Evolutionary conservation across 352 stramenopile genomes (phyloP).

Genomic region (Phytopythium delawarense): DNA sequence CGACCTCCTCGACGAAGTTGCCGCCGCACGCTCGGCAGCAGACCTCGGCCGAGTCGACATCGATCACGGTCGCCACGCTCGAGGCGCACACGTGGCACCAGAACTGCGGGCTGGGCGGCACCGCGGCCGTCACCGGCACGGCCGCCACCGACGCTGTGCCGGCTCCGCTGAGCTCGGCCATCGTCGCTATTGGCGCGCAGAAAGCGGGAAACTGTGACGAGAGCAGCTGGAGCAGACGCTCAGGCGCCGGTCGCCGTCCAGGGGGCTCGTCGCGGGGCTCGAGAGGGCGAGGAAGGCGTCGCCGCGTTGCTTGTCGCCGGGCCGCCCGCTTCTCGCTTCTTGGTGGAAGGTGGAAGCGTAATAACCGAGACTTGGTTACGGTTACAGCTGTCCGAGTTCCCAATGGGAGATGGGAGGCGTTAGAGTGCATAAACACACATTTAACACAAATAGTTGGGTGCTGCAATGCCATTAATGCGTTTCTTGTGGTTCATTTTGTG

Average conservation of each 20-base stretch:
- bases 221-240: neutral
- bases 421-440: too few relatives aligned
- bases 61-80: conserved; percentile 50
- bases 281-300: too few relatives aligned
- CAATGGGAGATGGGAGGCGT: too few relatives aligned
- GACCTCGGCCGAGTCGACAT: conserved; percentile 58
- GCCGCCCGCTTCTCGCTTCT: too few relatives aligned
- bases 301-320: too few relatives aligned
- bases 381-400: too few relatives aligned
- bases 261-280: neutral
- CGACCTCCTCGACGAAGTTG: conserved; percentile 86
- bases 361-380: too few relatives aligned
- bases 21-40: conserved; percentile 64
- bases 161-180: neutral
- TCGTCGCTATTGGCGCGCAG: neutral
- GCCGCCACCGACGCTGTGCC: neutral
- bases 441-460: too few relatives aligned
- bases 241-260: neutral
- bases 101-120: conserved; percentile 35
- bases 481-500: too few relatives aligned
- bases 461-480: too few relatives aligned
- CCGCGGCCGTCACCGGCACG: conserved; percentile 15
- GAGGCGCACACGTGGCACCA: conserved; percentile 81
- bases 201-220: neutral
- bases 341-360: too few relatives aligned